phyloP scores from a whole-genome alignment of 768 basidiomycete species.

The Erythrobasidium yunnanense region DNA sequence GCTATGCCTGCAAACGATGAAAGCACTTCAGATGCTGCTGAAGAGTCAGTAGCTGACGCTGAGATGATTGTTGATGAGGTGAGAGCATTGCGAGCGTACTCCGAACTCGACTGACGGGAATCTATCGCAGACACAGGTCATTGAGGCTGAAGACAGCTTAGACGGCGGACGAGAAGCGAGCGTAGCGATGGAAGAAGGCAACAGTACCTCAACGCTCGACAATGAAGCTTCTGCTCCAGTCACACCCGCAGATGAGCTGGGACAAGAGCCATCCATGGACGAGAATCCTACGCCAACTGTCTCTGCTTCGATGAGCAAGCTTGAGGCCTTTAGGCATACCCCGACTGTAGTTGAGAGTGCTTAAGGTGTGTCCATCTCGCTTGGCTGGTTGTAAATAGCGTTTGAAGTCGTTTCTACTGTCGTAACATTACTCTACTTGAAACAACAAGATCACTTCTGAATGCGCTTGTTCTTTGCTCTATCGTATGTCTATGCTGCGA shows the following conservation, averaged over 20 bases:
- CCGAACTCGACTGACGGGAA: no score
- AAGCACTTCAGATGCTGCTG: no score
- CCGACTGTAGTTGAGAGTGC: neutral
- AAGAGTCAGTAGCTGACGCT: no score
- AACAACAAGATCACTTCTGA: neutral
- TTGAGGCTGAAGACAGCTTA: neutral
- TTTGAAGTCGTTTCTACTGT: neutral
- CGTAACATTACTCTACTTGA: neutral
- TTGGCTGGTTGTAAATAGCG: neutral
- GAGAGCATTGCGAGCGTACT: no score
- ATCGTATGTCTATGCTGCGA: neutral
- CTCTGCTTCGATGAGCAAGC: conserved; percentile 15
- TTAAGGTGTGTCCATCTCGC: neutral
- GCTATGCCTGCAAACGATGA: no score
- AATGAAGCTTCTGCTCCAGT: neutral
- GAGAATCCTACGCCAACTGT: neutral
- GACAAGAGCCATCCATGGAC: neutral
- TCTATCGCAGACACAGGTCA: no score
- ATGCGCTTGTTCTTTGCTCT: neutral
- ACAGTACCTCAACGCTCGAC: neutral
- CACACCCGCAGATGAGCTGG: conserved; percentile 1
- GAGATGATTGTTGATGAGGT: no score
- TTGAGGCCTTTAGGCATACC: neutral
- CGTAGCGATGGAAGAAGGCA: neutral
- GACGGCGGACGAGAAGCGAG: conserved; percentile 1